Evolutionary conservation across 2,329 filamentous ascomycete genomes (phyloP), one percentile per base, ranked within the genome.

Genomic region (Colletotrichum trifolii): DNA sequence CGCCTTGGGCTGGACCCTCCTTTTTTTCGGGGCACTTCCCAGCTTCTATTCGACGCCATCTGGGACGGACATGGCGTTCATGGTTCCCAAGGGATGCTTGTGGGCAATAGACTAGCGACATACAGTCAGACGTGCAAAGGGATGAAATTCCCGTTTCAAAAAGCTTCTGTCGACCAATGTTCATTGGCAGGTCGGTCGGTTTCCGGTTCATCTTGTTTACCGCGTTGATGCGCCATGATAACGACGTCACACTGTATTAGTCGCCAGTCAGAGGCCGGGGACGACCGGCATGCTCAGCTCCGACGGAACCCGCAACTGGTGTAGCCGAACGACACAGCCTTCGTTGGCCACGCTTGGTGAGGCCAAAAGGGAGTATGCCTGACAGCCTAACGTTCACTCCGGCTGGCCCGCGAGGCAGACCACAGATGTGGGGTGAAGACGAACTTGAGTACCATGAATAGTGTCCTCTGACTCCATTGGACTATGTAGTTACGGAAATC

Each of bases 381-480:
- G 42, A 36, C 13, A n/a, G 36, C 11, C 36, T 38, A 8, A 11
- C 36, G 38, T 17, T 38, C 55, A 35, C 42, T 38, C 46, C 47
- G 38, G 36, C 46, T 34, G 13, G 9, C 33, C 7, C 49, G 33
- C 36, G 33, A 49, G 43, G 17, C 13, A n/a, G 17, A 8, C 39
- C 42, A 35, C 12, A n/a, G 33, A 8, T 42, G 42, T 66, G 36
- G 36, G 47, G 47, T 38, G 25, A 38, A 53, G 52, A 43, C 53
- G 59, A 12, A 45, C 45, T n/a, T 35, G 34, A 38, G 36, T 52
- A 40, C 47, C 53, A 38, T 54, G 62, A 57, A 66, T 45, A 62
- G 63, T 45, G 46, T 57, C 53, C 33, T 43, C 42, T 66, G 63
- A 63, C 63, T 56, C 63, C 57, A 57, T 66, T 62, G 39, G 17